Percentiles rank a stretch among this genome's conserved stretches.
Conservation (phyloP, 1,284 basidiomycete genomes). For the Marasmius tenuissimus region DNA sequence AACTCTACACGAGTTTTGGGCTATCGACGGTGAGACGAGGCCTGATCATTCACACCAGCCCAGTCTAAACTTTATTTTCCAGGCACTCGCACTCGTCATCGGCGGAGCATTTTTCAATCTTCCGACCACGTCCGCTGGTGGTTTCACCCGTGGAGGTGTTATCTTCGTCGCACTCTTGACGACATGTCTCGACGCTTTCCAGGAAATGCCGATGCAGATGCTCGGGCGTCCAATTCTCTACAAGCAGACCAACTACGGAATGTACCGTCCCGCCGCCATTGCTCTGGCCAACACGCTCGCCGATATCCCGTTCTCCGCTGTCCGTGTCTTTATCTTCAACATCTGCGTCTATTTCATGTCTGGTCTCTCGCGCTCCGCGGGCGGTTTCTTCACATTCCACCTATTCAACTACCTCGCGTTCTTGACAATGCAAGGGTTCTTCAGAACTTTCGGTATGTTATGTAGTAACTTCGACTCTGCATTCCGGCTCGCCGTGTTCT, state of each 20-base stretch:
- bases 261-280: slow-evolving; percentile 79
- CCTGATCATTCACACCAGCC: neutral
- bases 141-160: slow-evolving; percentile 84
- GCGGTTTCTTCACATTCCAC: slow-evolving; percentile 74
- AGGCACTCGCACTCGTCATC: slow-evolving; percentile 69
- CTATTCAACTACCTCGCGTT: slow-evolving; percentile 63
- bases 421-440: slow-evolving; percentile 72
- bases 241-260: slow-evolving; percentile 74
- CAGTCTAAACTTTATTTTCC: neutral
- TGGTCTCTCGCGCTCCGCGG: slow-evolving; percentile 56
- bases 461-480: slow-evolving; percentile 67
- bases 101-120: slow-evolving; percentile 78
- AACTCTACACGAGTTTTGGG: slow-evolving; percentile 71
- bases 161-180: slow-evolving; percentile 78
- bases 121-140: slow-evolving; percentile 73
- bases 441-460: slow-evolving; percentile 67
- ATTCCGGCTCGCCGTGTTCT: slow-evolving; percentile 60
- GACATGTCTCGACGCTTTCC: slow-evolving; percentile 77
- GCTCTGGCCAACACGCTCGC: slow-evolving; percentile 74
- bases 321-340: slow-evolving; percentile 63
- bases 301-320: slow-evolving; percentile 75
- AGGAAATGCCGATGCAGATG: slow-evolving; percentile 69
- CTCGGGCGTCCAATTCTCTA: slow-evolving; percentile 72
- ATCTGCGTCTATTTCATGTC: slow-evolving; percentile 79
- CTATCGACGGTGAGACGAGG: slow-evolving; percentile 47